phyloP scores from a whole-genome alignment of 768 basidiomycete species.

The Phanerochaete sordida region DNA sequence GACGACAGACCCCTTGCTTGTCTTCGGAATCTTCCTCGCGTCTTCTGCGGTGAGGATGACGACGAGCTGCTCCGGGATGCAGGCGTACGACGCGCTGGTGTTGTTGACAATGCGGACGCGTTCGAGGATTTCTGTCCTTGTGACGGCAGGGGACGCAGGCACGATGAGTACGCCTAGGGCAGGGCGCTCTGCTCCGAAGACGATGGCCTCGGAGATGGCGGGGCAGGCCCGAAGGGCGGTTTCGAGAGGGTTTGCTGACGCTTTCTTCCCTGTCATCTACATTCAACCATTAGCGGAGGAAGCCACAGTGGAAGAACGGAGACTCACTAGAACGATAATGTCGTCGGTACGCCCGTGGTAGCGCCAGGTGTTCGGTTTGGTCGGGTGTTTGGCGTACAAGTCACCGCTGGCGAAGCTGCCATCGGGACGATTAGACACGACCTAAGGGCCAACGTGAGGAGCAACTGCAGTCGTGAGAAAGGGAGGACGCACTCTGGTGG shows the following conservation, averaged over 20 bases:
- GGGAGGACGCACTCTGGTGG: slow-evolving; percentile 1
- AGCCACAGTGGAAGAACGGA: not conserved
- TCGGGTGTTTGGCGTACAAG: slow-evolving; percentile 6
- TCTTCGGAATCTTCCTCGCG: not conserved
- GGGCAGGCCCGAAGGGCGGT: slow-evolving; percentile 6
- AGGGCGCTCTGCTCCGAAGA: slow-evolving; percentile 5
- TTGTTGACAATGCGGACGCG: slow-evolving; percentile 1
- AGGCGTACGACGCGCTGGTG: not conserved
- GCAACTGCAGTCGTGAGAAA: not conserved
- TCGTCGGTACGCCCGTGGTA: slow-evolving; percentile 10
- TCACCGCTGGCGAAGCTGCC: slow-evolving; percentile 10
- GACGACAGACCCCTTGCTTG: slow-evolving; percentile 10
- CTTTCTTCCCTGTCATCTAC: slow-evolving; percentile 11
- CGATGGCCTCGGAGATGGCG: slow-evolving; percentile 6
- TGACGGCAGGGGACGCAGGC: not conserved
- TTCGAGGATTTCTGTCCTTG: not conserved
- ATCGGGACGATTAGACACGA: slow-evolving; percentile 7
- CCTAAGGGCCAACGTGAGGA: not conserved
- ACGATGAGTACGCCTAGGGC: slow-evolving; percentile 5
- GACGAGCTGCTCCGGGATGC: not conserved
- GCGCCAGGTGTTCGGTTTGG: slow-evolving; percentile 3
- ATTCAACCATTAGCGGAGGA: not conserved
- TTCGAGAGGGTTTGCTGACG: slow-evolving; percentile 8
- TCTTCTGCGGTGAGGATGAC: not conserved
- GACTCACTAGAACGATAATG: slow-evolving; percentile 6